Conservation (phyloP, 2,329 filamentous ascomycete species). For the Colletotrichum liaoningense region DNA sequence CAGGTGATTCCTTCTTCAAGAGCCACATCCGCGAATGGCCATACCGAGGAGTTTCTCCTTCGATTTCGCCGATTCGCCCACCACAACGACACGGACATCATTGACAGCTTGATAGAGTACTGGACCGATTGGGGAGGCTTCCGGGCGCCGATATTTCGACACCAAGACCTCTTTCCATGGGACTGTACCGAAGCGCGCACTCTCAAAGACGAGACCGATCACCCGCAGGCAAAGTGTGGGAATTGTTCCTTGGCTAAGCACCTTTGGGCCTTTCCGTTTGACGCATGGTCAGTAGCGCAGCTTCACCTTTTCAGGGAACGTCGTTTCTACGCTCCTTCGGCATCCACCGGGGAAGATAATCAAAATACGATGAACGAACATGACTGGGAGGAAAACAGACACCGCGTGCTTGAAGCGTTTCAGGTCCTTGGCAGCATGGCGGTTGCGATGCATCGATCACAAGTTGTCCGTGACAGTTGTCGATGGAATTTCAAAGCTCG, state of each 20-base stretch:
- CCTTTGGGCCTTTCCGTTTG: not conserved
- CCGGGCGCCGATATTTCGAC: not conserved
- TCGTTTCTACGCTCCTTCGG: not conserved
- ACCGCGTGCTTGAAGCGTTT: not conserved
- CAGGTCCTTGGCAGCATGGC: not conserved
- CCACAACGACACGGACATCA: not conserved
- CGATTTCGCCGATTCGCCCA: not conserved
- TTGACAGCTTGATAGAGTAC: not conserved
- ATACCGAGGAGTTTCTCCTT: not conserved
- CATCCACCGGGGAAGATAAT: not conserved
- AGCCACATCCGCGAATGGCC: not conserved
- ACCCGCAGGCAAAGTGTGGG: not conserved
- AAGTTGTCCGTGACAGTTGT: not conserved
- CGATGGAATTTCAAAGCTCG: not conserved
- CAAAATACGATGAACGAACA: not conserved
- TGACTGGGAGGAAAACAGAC: not conserved
- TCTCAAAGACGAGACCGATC: not conserved
- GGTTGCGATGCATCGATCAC: not conserved
- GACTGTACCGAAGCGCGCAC: not conserved
- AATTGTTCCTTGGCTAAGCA: not conserved
- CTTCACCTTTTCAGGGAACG: not conserved
- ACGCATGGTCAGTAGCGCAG: not conserved
- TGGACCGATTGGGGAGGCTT: not conserved
- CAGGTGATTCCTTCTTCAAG: not conserved
- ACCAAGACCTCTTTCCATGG: not conserved